Evolutionary conservation across 148 eudicot genomes (phyloP).

Genomic region (Silene conica): DNA sequence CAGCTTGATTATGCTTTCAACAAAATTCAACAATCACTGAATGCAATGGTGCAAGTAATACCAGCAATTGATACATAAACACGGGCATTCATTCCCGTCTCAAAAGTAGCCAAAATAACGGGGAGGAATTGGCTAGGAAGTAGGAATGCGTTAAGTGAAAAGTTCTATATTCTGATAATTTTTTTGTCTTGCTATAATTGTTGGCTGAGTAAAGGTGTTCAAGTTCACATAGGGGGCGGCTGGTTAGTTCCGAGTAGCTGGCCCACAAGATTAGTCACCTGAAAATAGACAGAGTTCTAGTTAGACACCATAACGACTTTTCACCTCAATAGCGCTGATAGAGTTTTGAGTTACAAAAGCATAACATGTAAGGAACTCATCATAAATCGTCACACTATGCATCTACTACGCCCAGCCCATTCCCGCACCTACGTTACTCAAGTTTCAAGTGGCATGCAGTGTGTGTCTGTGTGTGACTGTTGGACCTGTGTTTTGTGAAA

Average conservation of each 20-base stretch:
- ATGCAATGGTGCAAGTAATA: slow-evolving; percentile 12
- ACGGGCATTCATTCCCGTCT: slow-evolving; percentile 1
- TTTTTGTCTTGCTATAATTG: not conserved
- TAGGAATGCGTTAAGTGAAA: slow-evolving; percentile 4
- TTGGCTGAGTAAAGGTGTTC: slow-evolving; percentile 6
- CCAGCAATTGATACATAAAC: slow-evolving; percentile 24
- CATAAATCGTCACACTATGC: too few species aligned
- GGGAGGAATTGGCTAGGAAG: not conserved
- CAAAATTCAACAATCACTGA: not conserved
- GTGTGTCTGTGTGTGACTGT: too few species aligned
- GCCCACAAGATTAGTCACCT: slow-evolving; percentile 69
- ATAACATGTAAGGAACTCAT: not conserved
- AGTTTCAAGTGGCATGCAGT: too few species aligned
- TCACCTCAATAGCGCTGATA: too few species aligned
- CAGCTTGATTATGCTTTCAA: slow-evolving; percentile 4
- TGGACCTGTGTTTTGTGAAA: too few species aligned
- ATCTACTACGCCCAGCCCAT: too few species aligned
- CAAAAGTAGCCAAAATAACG: slow-evolving; percentile 9
- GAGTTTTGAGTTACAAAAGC: too few species aligned
- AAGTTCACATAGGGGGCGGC: slow-evolving; percentile 45
- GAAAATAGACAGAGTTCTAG: slow-evolving; percentile 24
- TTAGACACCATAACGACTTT: slow-evolving; percentile 1
- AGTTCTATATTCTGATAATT: not conserved
- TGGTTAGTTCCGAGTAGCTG: slow-evolving; percentile 56
- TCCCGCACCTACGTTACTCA: too few species aligned